Conservation (phyloP, 1,284 basidiomycete species). For the Naganishia liquefaciens region DNA sequence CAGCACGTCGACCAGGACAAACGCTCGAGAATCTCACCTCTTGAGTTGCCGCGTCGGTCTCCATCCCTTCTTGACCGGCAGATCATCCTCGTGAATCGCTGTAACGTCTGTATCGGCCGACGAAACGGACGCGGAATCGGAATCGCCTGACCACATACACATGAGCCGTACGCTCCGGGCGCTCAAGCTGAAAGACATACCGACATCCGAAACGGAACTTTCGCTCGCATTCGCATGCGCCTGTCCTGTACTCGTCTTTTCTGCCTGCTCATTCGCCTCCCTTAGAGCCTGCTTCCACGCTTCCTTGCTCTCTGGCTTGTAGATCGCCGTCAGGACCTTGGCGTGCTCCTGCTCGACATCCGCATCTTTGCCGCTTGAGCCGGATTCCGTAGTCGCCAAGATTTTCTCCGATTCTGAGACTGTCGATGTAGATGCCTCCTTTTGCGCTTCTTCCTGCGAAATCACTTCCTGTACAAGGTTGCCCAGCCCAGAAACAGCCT, state of each 20-base stretch:
- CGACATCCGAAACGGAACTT: conserved; percentile 12
- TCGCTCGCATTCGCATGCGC: conserved; percentile 18
- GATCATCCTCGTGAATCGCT: conserved; percentile 23
- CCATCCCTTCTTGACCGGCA: conserved; percentile 65
- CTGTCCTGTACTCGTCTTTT: conserved; percentile 39
- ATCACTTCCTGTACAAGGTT: conserved; percentile 25
- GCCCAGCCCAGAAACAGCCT: conserved; percentile 9
- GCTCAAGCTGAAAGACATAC: background rate
- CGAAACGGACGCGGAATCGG: conserved; percentile 7
- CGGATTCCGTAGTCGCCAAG: background rate
- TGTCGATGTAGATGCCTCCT: background rate
- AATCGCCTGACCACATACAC: background rate
- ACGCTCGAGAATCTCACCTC: conserved; percentile 63
- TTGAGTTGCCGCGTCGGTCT: conserved; percentile 77
- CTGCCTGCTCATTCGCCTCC: conserved; percentile 52
- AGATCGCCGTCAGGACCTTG: conserved; percentile 73
- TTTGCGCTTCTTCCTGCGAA: conserved; percentile 17
- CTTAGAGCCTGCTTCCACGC: conserved; percentile 73
- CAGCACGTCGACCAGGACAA: background rate
- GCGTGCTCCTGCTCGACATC: conserved; percentile 57
- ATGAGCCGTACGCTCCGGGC: background rate
- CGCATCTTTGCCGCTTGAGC: conserved; percentile 8
- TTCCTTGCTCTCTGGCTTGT: conserved; percentile 75
- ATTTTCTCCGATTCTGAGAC: background rate
- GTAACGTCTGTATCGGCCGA: conserved; percentile 20